A percentile compares a stretch with the other conserved stretches of the same genome.
Conservation (phyloP, 2,329 filamentous ascomycete species). For the Sordariomycetes sp. region DNA sequence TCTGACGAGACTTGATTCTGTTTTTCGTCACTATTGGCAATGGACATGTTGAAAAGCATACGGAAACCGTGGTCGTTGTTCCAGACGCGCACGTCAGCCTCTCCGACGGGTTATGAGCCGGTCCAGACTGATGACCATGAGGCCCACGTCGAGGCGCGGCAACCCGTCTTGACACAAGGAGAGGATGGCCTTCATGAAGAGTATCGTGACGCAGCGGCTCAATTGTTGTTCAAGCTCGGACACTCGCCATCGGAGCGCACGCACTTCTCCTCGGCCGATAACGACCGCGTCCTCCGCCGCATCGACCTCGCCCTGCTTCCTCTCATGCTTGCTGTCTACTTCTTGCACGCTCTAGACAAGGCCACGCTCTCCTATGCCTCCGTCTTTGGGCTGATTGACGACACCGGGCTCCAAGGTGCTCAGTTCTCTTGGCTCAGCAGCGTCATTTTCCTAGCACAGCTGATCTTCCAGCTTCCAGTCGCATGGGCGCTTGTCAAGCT, state of each 20-base stretch:
- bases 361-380: constrained; percentile 52
- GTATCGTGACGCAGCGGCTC: constrained; percentile 31
- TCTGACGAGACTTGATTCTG: too few species aligned
- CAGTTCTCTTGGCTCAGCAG: constrained; percentile 54
- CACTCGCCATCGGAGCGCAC: constrained; percentile 22
- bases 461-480: constrained; percentile 46
- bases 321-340: constrained; percentile 50
- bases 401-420: constrained; percentile 44
- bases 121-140: too few species aligned
- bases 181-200: background rate
- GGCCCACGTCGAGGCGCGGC: too few species aligned
- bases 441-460: constrained; percentile 50
- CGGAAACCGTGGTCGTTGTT: too few species aligned
- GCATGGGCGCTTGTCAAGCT: constrained; percentile 50
- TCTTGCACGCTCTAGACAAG: constrained; percentile 55
- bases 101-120: too few species aligned
- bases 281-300: constrained; percentile 22
- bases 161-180: too few species aligned
- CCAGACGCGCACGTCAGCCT: too few species aligned
- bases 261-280: constrained; percentile 20
- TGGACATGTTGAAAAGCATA: too few species aligned
- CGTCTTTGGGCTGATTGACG: constrained; percentile 52
- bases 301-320: constrained; percentile 31
- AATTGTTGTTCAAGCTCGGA: constrained; percentile 31
- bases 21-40: too few species aligned